Percentiles rank a stretch among this genome's conserved stretches.
These are phyloP conservation scores for Xylariaceae sp. DNA, from an alignment of 2,329 filamentous ascomycete genomes.

Conservation along the genomic window DNA sequence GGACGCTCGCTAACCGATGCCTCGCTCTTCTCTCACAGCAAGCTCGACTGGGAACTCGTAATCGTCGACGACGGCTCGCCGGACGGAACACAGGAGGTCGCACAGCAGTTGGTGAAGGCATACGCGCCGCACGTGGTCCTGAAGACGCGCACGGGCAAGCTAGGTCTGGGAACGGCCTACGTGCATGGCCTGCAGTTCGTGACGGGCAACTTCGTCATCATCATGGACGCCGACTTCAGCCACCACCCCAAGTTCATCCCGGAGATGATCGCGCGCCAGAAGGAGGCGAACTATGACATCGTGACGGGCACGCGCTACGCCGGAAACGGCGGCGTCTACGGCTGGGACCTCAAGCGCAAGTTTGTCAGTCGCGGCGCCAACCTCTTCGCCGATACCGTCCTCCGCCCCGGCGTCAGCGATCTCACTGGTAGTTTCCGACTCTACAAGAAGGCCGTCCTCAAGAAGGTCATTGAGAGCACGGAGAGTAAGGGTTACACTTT, in stretches of 20 bases:
- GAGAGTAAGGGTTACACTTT: constrained; percentile 98
- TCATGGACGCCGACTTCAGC: constrained; percentile 99
- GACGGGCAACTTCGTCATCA: constrained; percentile 93
- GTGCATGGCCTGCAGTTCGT: constrained; percentile 88
- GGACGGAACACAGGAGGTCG: constrained; percentile 88
- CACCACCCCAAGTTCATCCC: constrained; percentile 99
- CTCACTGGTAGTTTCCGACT: constrained; percentile 90
- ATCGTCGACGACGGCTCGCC: constrained; percentile 98
- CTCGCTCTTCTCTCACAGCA: constrained; percentile 44
- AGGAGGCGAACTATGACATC: constrained; percentile 78
- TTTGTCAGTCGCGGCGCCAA: constrained; percentile 84
- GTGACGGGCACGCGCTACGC: constrained; percentile 95
- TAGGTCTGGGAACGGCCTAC: constrained; percentile 94
- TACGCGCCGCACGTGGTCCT: constrained; percentile 78
- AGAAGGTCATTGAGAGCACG: constrained; percentile 84
- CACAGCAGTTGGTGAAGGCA: constrained; percentile 80
- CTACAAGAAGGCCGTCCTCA: constrained; percentile 85
- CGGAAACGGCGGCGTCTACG: constrained; percentile 81
- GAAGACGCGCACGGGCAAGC: constrained; percentile 85
- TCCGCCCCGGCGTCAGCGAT: constrained; percentile 90
- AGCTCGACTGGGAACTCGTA: constrained; percentile 94
- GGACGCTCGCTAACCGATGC: constrained; percentile 15
- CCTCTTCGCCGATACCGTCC: constrained; percentile 88
- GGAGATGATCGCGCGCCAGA: constrained; percentile 81
- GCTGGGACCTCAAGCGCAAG: constrained; percentile 92